Evolutionary conservation across 169 alveolate species (phyloP).

Genomic region (Plasmodium falciparum): DNA sequence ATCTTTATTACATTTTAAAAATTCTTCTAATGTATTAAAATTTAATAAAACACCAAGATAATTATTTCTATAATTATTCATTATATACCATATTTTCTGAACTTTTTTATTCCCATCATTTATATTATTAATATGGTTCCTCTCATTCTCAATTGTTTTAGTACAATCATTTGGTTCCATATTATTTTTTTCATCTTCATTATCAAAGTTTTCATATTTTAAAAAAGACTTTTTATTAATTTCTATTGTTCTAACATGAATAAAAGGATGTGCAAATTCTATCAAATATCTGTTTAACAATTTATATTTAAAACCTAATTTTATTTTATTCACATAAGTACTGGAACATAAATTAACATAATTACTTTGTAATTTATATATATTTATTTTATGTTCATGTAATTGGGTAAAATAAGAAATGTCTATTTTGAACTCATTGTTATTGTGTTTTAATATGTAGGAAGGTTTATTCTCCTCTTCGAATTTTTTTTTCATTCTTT

Average conservation of each 20-base stretch:
- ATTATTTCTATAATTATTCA: slow-evolving; percentile 15
- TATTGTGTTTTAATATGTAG: slow-evolving; percentile 22
- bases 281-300: not conserved
- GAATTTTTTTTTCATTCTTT: not conserved
- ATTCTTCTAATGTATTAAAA: slow-evolving; percentile 57
- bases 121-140: not conserved
- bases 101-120: not conserved
- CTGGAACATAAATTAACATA: slow-evolving; percentile 32
- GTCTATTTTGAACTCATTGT: slow-evolving; percentile 64
- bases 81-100: not conserved
- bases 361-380: slow-evolving; percentile 43
- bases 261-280: slow-evolving; percentile 19
- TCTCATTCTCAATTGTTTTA: not conserved
- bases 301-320: not conserved
- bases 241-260: slow-evolving; percentile 22
- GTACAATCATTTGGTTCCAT: not conserved
- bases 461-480: not conserved
- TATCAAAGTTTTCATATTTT: not conserved
- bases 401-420: slow-evolving; percentile 51
- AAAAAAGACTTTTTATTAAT: slow-evolving; percentile 29
- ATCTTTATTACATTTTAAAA: slow-evolving; percentile 11
- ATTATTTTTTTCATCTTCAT: not conserved
- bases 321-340: slow-evolving; percentile 33
- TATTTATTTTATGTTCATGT: slow-evolving; percentile 36
- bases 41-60: slow-evolving; percentile 47